Evolutionary conservation across 768 basidiomycete species (phyloP).

Genomic region (Leccinum olivaceopallidum): DNA sequence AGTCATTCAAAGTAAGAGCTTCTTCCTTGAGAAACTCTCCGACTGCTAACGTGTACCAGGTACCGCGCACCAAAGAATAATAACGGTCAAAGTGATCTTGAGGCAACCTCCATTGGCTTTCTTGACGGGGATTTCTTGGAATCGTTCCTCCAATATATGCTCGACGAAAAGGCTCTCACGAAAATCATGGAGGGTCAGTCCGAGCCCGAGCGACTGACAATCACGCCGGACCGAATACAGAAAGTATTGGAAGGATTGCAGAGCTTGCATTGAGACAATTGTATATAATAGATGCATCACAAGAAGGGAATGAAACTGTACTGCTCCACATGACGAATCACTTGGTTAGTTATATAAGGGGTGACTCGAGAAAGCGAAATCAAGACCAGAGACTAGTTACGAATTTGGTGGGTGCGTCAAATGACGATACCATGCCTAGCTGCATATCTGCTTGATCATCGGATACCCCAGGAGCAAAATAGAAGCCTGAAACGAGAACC

Average conservation of each 20-base stretch:
- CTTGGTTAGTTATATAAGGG: constrained; percentile 6
- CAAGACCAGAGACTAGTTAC: constrained; percentile 17
- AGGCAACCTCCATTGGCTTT: constrained; percentile 66
- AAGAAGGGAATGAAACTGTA: constrained; percentile 23
- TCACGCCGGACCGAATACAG: constrained; percentile 39
- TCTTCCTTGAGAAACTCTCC: not conserved
- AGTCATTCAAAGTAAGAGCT: constrained; percentile 59
- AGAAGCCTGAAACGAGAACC: constrained; percentile 90
- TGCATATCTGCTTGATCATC: constrained; percentile 21
- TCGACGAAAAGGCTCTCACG: constrained; percentile 43
- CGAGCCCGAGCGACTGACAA: constrained; percentile 56
- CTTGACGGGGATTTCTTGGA: constrained; percentile 89
- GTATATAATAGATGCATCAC: constrained; percentile 14
- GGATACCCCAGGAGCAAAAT: constrained; percentile 67
- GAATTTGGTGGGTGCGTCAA: constrained; percentile 6
- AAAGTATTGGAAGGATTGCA: constrained; percentile 51
- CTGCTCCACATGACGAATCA: not conserved
- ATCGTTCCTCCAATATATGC: constrained; percentile 49
- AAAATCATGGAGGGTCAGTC: constrained; percentile 57
- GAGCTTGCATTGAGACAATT: constrained; percentile 48
- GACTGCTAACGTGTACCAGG: constrained; percentile 37
- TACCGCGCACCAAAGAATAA: constrained; percentile 68
- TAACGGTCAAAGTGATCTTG: constrained; percentile 57
- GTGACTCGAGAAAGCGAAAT: constrained; percentile 2
- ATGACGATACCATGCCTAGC: constrained; percentile 2